Percentiles rank a stretch among this genome's conserved stretches.
These are phyloP conservation scores for Colletotrichum tanaceti DNA, from an alignment of 2,329 filamentous ascomycete genomes.

Conservation along the genomic window DNA sequence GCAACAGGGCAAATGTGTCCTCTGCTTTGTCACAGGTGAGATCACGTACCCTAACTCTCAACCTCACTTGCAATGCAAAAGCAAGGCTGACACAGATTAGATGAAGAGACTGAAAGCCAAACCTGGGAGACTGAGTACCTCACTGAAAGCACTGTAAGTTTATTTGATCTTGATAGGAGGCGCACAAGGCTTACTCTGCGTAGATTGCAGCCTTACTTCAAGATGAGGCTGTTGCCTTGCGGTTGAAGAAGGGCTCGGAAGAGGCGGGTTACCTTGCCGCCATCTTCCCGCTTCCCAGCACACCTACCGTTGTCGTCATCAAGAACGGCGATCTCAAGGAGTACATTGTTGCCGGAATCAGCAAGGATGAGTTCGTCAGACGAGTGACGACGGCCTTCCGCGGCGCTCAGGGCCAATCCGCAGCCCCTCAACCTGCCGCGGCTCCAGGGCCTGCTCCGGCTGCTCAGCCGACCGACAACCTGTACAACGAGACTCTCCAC, in stretches of 20 bases:
- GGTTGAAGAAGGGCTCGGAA: conserved; percentile 77
- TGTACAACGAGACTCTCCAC: conserved; percentile 16
- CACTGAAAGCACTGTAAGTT: conserved; percentile 64
- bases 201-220: conserved; percentile 28
- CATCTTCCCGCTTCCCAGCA: conserved; percentile 82
- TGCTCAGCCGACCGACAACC: conserved; percentile 6
- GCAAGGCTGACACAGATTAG: conserved; percentile 54
- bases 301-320: conserved; percentile 84
- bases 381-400: conserved; percentile 58
- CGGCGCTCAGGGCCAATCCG: conserved; percentile 20
- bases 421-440: conserved; percentile 8
- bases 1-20: conserved; percentile 78
- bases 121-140: conserved; percentile 80
- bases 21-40: conserved; percentile 85
- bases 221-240: conserved; percentile 73
- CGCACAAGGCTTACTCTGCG: background rate
- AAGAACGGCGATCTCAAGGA: conserved; percentile 82
- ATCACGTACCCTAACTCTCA: conserved; percentile 14
- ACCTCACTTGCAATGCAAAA: background rate
- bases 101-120: conserved; percentile 75
- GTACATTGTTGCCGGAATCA: conserved; percentile 74
- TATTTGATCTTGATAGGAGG: too few relatives aligned
- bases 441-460: background rate
- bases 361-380: conserved; percentile 73
- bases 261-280: conserved; percentile 86